Evolutionary conservation across 352 stramenopile genomes (phyloP).

Genomic region (Globisporangium ultimum): DNA sequence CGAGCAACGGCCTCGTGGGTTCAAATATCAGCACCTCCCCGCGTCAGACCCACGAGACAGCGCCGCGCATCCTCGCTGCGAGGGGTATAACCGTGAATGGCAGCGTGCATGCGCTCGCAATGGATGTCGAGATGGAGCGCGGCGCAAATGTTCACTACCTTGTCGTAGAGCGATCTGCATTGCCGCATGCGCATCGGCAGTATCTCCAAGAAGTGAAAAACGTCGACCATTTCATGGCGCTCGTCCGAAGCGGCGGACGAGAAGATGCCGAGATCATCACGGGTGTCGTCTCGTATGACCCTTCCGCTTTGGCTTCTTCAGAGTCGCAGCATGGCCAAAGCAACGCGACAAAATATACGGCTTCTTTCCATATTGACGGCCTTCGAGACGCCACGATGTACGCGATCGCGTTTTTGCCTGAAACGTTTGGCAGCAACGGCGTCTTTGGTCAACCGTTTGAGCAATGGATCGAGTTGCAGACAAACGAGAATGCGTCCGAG

Average conservation of each 20-base stretch:
- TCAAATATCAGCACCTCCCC: conserved; percentile 14
- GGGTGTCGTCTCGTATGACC: conserved; percentile 10
- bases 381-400: conserved; percentile 52
- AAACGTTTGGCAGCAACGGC: conserved; percentile 51
- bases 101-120: conserved; percentile 41
- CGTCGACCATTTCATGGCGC: conserved; percentile 22
- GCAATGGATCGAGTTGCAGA: conserved; percentile 42
- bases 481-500: conserved; percentile 65
- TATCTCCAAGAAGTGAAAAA: conserved; percentile 31
- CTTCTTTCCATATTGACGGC: conserved; percentile 33
- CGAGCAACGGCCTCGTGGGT: conserved; percentile 53
- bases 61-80: conserved; percentile 41
- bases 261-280: conserved; percentile 11
- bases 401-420: conserved; percentile 50
- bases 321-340: neutral
- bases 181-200: conserved; percentile 16
- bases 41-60: conserved; percentile 42
- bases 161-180: conserved; percentile 8
- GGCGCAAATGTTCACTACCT: conserved; percentile 59
- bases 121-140: conserved; percentile 37
- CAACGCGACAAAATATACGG: conserved; percentile 14
- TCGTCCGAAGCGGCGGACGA: conserved; percentile 14
- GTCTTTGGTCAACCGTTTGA: conserved; percentile 49
- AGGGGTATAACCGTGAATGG: conserved; percentile 32
- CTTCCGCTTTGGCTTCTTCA: neutral